Evolutionary conservation across 1,139 yeast genomes (phyloP).

Genomic region (Pichia sp.): DNA sequence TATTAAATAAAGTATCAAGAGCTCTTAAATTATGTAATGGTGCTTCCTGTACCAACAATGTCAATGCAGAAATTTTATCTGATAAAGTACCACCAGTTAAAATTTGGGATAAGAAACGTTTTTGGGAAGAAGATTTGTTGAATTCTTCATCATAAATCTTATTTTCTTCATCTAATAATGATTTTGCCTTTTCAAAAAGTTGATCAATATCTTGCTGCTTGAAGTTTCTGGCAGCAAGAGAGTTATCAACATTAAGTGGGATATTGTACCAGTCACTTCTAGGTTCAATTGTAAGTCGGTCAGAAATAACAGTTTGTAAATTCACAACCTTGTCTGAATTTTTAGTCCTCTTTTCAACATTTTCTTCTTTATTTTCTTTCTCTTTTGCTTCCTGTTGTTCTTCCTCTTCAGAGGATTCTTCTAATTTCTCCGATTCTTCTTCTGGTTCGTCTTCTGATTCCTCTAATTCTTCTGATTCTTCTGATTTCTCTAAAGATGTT

Average conservation of each 20-base stretch:
- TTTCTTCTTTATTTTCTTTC: constrained; percentile 12
- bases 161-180: constrained; percentile 64
- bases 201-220: constrained; percentile 47
- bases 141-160: constrained; percentile 68
- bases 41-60: constrained; percentile 88
- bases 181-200: constrained; percentile 61
- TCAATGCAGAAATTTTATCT: constrained; percentile 93
- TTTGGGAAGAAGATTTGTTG: constrained; percentile 75
- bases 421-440: constrained; percentile 26
- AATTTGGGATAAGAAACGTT: constrained; percentile 83
- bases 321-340: constrained; percentile 42
- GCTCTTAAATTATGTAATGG: constrained; percentile 88
- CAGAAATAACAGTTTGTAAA: constrained; percentile 49
- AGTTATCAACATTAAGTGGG: constrained; percentile 31
- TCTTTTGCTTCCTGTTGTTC: constrained; percentile 6
- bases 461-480: constrained; percentile 22
- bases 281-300: constrained; percentile 54
- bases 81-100: constrained; percentile 88
- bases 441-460: constrained; percentile 31
- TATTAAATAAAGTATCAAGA: constrained; percentile 65
- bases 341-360: constrained; percentile 22
- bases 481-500: constrained; percentile 1
- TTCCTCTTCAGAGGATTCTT: constrained; percentile 21
- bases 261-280: constrained; percentile 73
- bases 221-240: constrained; percentile 35